Conservation (phyloP, 768 basidiomycete species). For the Suillus alpinus region DNA sequence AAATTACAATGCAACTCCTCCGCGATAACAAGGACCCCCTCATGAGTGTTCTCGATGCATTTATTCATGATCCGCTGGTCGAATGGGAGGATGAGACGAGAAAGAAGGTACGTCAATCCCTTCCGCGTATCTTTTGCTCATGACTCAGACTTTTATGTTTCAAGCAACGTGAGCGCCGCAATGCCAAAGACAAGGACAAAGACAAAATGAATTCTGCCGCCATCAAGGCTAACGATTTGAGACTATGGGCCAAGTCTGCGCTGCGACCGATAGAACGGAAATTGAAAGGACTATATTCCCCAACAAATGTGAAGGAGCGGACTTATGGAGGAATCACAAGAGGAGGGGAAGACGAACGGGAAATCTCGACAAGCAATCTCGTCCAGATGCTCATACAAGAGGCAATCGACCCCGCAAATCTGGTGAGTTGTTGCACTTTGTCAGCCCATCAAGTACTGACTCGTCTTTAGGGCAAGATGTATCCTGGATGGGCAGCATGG, state of each 20-base stretch:
- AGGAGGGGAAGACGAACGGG: conserved; percentile 30
- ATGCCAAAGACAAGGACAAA: conserved; percentile 37
- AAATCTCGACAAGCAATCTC: conserved; percentile 76
- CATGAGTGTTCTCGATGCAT: conserved; percentile 95
- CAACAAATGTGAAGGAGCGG: conserved; percentile 43
- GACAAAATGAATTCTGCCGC: conserved; percentile 15
- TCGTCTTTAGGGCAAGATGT: conserved; percentile 75
- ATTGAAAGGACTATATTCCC: conserved; percentile 66
- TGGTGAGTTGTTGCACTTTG: conserved; percentile 43
- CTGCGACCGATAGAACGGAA: conserved; percentile 83
- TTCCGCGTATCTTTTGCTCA: background rate
- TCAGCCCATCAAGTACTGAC: conserved; percentile 7
- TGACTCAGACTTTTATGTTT: conserved; percentile 4
- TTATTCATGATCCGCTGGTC: conserved; percentile 93
- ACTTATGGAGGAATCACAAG: conserved; percentile 21
- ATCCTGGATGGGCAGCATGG: conserved; percentile 88
- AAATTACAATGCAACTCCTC: conserved; percentile 84
- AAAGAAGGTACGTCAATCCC: conserved; percentile 44
- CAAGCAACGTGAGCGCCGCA: background rate
- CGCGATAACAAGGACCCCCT: conserved; percentile 89
- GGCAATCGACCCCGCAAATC: conserved; percentile 68
- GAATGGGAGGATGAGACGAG: conserved; percentile 90
- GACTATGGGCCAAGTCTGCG: conserved; percentile 68
- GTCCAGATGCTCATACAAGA: conserved; percentile 92
- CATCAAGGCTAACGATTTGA: conserved; percentile 53